Base-by-base conservation (phyloP, 495 filamentous ascomycete genomes). In the Penicillium antarcticum region DNA sequence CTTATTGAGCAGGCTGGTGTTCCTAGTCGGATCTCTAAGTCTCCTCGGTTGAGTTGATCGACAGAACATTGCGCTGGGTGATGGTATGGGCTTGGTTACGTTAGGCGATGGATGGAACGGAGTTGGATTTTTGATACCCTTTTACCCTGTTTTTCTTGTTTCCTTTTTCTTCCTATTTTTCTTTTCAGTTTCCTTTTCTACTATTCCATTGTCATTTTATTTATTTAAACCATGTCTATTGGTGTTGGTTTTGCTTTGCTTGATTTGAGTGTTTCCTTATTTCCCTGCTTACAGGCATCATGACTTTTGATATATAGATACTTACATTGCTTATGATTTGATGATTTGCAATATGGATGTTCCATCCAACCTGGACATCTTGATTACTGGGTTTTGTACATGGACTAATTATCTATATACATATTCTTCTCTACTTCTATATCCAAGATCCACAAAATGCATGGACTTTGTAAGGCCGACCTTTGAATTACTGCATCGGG, bases 1-100 rank as follows among this genome's bases (percentile, higher is more conserved):
- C 58, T 77, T 42, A 74, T 77, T 26, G 71, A 75, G 46, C 61
- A 72, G 51, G 67, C 73, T n/a, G 73, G 73, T 29, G 70, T 70
- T n/a, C 70, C 67, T 4, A 46, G 55, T 36, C 65, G 56, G 35
- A 42, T 72, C 18, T 63, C 71, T 23, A 73, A 71, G 42, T 53
- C 26, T 29, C 26, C 26, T 7, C 26, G 26, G 8, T 9, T 29
- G 26, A 9, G 8, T 29, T 29, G 26, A 29, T 8, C 26, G 18
- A 18, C 35, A 14, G 23, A 51, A 48, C 21, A 52, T 26, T 24
- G 41, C 49, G 26, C 26, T 4, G 5, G 6, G 26, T 9, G 5
- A 29, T 29, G 26, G 0, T 34, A 18, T 49, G 37, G 39, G 38
- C 29, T 23, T 23, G 32, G 32, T 5, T 29, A 26, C 34, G 38